Percentiles rank a stretch among this genome's conserved stretches.
Conservation (phyloP, 2,329 filamentous ascomycete genomes). For the Fusarium sp. region DNA sequence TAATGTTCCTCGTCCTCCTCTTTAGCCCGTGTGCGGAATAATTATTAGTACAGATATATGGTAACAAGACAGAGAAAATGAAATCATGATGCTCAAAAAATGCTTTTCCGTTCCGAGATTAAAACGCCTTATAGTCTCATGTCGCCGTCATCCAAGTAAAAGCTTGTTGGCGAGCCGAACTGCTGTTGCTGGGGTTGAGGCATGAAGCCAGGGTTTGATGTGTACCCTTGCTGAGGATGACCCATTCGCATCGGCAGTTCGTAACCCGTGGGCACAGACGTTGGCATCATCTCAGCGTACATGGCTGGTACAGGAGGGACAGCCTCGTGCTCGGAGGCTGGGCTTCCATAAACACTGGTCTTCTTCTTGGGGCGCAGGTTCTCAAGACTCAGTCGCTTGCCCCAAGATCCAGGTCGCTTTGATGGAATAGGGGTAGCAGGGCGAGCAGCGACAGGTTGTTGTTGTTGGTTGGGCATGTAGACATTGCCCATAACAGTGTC, state of each 20-base stretch:
- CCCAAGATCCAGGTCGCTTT: conserved; percentile 57
- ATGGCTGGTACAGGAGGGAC: conserved; percentile 48
- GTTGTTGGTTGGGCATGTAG: conserved; percentile 42
- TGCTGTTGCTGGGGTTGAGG: conserved; percentile 46
- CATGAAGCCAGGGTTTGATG: conserved; percentile 45
- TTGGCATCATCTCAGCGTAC: conserved; percentile 48
- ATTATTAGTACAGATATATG: conserved; percentile 46
- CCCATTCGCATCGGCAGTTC: conserved; percentile 49
- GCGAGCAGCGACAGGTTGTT: conserved; percentile 47
- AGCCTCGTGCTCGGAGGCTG: conserved; percentile 45
- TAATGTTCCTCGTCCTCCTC: conserved; percentile 44
- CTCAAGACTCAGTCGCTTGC: conserved; percentile 54
- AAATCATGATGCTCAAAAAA: conserved; percentile 39
- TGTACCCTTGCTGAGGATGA: conserved; percentile 41
- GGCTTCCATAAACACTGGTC: conserved; percentile 49
- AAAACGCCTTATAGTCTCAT: conserved; percentile 46
- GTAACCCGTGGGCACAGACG: conserved; percentile 47
- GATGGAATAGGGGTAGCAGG: conserved; percentile 56
- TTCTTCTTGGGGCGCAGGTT: conserved; percentile 55
- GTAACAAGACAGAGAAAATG: conserved; percentile 24
- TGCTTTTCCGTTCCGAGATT: conserved; percentile 38
- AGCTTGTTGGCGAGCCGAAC: conserved; percentile 47
- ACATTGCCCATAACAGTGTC: conserved; percentile 47
- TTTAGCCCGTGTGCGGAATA: conserved; percentile 27
- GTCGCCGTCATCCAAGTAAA: conserved; percentile 47